Percentiles rank a stretch among this genome's conserved stretches.
These are phyloP conservation scores for Venturiaceae sp. DNA, from an alignment of 2,329 filamentous ascomycete species.

Conservation along the genomic window DNA sequence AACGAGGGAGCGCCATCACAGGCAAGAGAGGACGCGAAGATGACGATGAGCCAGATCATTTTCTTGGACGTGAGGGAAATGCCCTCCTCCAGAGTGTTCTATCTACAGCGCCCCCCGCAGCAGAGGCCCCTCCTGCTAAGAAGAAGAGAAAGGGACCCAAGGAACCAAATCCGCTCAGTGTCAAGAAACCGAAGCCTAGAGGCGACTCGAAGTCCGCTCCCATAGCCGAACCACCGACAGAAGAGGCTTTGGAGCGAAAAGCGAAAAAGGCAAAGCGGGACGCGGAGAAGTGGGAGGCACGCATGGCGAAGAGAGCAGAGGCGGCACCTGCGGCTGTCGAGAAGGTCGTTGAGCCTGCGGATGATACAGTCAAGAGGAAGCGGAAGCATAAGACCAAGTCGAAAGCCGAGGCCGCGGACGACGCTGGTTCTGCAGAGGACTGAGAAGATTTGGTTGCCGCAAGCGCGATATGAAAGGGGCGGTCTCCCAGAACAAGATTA, in stretches of 20 bases:
- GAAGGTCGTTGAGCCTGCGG: background rate
- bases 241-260: constrained; percentile 4
- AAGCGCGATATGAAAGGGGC: background rate
- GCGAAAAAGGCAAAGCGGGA: constrained; percentile 2
- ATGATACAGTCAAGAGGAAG: constrained; percentile 12
- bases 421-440: background rate
- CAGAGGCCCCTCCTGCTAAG: constrained; percentile 31
- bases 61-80: constrained; percentile 23
- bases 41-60: constrained; percentile 35
- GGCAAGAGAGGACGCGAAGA: constrained; percentile 30
- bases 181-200: constrained; percentile 58
- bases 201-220: background rate
- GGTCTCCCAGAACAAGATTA: too few relatives aligned
- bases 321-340: background rate
- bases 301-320: constrained; percentile 13
- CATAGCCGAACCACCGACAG: background rate
- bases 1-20: constrained; percentile 13
- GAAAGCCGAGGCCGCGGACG: constrained; percentile 15
- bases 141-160: constrained; percentile 53
- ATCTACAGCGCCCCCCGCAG: background rate
- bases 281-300: constrained; percentile 7
- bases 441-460: background rate
- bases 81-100: background rate
- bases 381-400: constrained; percentile 29
- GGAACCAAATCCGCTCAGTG: constrained; percentile 60